A percentile compares a stretch with the other conserved stretches of the same genome.
phyloP scores from a whole-genome alignment of 345 rosid species.

The Excoecaria cochinchinensis region DNA sequence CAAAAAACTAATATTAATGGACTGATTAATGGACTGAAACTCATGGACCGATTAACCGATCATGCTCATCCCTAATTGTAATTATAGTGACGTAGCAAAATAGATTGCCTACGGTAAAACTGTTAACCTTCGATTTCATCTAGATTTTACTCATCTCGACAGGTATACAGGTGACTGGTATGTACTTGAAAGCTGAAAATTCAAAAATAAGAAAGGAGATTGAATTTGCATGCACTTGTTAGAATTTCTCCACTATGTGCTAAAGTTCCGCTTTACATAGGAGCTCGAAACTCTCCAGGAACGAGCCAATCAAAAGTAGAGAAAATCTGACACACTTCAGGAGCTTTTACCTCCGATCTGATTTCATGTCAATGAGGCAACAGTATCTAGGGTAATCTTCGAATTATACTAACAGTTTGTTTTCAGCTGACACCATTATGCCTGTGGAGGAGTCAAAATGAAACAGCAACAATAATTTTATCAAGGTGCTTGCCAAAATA shows the following conservation, averaged over 20 bases:
- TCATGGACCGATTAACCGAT: too few relatives aligned
- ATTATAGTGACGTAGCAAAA: background rate
- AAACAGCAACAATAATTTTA: background rate
- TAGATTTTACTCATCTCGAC: too few relatives aligned
- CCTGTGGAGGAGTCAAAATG: slow-evolving; percentile 8
- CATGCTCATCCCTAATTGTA: too few relatives aligned
- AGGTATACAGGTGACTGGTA: too few relatives aligned
- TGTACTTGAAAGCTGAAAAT: background rate
- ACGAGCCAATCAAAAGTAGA: slow-evolving; percentile 3
- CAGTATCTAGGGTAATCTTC: background rate
- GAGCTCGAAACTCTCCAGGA: background rate
- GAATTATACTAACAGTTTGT: background rate
- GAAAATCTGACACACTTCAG: background rate
- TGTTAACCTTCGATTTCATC: background rate
- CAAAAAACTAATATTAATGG: too few relatives aligned
- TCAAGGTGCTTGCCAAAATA: background rate
- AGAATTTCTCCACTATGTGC: background rate
- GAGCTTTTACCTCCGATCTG: background rate
- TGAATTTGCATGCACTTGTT: background rate
- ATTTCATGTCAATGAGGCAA: background rate
- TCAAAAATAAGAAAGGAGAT: background rate
- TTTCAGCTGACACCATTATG: background rate
- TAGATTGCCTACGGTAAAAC: background rate
- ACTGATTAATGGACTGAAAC: too few relatives aligned
- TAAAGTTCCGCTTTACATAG: background rate